phyloP scores from a whole-genome alignment of 2,329 filamentous ascomycete genomes.

The Rutstroemia sp. region DNA sequence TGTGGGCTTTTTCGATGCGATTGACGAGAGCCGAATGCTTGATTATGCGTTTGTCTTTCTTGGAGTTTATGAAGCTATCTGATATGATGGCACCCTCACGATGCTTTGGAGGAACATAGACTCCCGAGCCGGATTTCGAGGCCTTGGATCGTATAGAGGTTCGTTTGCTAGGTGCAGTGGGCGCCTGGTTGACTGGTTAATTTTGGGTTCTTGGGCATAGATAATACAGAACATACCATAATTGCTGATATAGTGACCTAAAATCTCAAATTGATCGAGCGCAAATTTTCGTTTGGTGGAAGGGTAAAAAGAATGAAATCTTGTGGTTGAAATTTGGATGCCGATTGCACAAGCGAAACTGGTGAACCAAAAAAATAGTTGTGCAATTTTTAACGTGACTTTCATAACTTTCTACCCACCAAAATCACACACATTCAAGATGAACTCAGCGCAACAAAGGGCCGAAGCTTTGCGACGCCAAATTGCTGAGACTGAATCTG shows the following conservation, averaged over 20 bases:
- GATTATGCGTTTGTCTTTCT: conserved; percentile 76
- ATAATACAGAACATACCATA: conserved; percentile 10
- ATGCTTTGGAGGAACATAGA: conserved; percentile 19
- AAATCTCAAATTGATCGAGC: no score
- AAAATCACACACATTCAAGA: conserved; percentile 17
- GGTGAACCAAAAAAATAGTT: background rate
- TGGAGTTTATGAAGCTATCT: conserved; percentile 60
- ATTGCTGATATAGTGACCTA: background rate
- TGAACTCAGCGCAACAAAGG: conserved; percentile 31
- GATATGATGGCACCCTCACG: conserved; percentile 43
- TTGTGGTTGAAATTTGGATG: background rate
- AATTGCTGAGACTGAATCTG: conserved; percentile 41
- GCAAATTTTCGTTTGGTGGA: background rate
- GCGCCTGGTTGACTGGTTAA: conserved; percentile 30
- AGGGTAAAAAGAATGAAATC: background rate
- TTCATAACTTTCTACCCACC: background rate
- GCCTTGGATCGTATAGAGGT: conserved; percentile 49
- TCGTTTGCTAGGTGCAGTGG: conserved; percentile 43
- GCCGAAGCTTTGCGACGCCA: conserved; percentile 37
- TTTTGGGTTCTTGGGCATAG: conserved; percentile 7
- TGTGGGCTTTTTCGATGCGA: conserved; percentile 58
- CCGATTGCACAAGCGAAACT: background rate
- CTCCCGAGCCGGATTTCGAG: conserved; percentile 43
- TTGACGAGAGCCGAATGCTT: conserved; percentile 75
- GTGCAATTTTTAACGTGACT: background rate